Percentiles rank a stretch among this genome's conserved stretches.
These are phyloP conservation scores for Bipolaris gigantea DNA, from an alignment of 2,329 filamentous ascomycete species.

Conservation along the genomic window DNA sequence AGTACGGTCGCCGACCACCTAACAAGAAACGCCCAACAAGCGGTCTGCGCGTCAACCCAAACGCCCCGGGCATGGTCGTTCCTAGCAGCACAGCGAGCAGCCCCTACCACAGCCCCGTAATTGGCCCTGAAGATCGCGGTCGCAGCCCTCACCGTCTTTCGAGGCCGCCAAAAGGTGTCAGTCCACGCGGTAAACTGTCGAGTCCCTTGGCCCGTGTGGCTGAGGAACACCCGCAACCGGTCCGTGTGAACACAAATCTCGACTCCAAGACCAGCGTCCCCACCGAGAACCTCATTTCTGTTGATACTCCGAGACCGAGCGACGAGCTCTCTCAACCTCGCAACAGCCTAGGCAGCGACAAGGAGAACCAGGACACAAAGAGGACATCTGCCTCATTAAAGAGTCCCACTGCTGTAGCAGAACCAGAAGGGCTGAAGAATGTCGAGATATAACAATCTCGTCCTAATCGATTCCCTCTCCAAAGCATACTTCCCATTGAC, in stretches of 20 bases:
- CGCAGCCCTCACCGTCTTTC: constrained; percentile 69
- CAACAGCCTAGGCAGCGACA: constrained; percentile 44
- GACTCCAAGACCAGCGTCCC: constrained; percentile 32
- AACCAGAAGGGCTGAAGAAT: constrained; percentile 51
- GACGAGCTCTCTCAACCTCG: constrained; percentile 36
- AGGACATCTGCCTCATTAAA: constrained; percentile 30
- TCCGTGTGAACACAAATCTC: constrained; percentile 43
- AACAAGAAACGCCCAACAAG: constrained; percentile 53
- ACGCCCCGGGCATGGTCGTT: constrained; percentile 48
- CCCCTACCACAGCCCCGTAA: constrained; percentile 68
- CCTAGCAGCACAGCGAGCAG: constrained; percentile 54
- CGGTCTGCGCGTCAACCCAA: constrained; percentile 58
- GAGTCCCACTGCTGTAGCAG: constrained; percentile 25
- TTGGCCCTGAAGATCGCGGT: constrained; percentile 62
- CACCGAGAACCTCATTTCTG: constrained; percentile 48
- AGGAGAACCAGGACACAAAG: constrained; percentile 39
- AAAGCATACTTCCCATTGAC: constrained; percentile 15
- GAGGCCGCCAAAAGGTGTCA: constrained; percentile 62
- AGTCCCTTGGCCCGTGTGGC: constrained; percentile 74
- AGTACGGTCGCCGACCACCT: constrained; percentile 69
- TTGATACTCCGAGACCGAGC: constrained; percentile 47
- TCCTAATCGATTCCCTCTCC: constrained; percentile 5
- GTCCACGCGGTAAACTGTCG: constrained; percentile 66
- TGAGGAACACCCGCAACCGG: constrained; percentile 60
- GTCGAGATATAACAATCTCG: constrained; percentile 48